Base-by-base conservation (phyloP, 805 yeast species). In the Spathaspora arborariae region DNA sequence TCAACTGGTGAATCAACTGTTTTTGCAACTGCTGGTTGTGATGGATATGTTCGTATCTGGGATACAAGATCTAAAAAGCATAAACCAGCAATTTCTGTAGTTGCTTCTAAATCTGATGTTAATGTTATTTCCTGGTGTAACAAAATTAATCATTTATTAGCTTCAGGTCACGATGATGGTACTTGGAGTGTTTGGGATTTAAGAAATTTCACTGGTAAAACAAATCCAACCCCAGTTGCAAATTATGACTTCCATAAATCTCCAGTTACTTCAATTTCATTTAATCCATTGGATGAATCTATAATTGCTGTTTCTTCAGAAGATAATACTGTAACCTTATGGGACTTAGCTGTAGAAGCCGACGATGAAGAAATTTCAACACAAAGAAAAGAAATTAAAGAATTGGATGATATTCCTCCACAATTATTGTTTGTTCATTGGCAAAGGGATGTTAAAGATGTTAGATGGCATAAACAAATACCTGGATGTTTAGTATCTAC, bases 331-430 rank as follows among this genome's bases (percentile, higher is more conserved):
- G 97, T 94, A 7, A 90, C 97, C 1, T 72, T 94, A 54, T 94
- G 99, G 99, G 99, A 94, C 72, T 76, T 94, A 64, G 92, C 97
- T 10, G 99, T 94, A 13, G 99, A 94, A 71, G 98, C 98, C 3
- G 99, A 91, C 65, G 98, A 94, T 62, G 98, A 92, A 62, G 99
- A 92, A 68, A 86, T 92, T 54, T 82, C 87, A 48, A 86, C 85
- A 60, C 97, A 92, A 69, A 79, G 81, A 56, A 78, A 81, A 47
- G 94, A 85, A 57, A 79, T 83, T 36, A 78, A 79, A 56, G 97
- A 91, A 57, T 73, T 94, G 54, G 84, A 83, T 54, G 95, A 86
- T 58, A 88, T 92, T 52, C 99, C 99, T 15, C 94, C 98, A 19
- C 99, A 94, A 68, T 76, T 94, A 58, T 73, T 94, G 63, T 94